Conservation (phyloP, 2,329 filamentous ascomycete species). For the Coniella lustricola region DNA sequence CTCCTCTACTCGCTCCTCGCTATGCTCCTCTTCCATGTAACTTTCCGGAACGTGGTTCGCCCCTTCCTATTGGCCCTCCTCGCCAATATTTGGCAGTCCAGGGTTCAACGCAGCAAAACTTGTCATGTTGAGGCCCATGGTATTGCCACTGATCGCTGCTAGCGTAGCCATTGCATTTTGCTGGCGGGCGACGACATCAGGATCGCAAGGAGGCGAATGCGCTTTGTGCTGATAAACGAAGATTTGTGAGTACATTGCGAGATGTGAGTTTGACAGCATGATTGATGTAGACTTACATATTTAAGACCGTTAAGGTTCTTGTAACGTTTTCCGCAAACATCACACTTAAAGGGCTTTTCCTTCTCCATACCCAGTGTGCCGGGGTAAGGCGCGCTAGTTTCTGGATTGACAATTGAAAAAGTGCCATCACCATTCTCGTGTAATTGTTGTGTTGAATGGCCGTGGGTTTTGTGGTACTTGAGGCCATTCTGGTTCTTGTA, state of each 20-base stretch:
- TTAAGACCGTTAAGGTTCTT: conserved; percentile 98
- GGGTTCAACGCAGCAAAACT: conserved; percentile 27
- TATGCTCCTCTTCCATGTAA: conserved; percentile 10
- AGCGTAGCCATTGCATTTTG: conserved; percentile 29
- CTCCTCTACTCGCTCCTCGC: conserved; percentile 8
- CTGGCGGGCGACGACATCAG: conserved; percentile 54
- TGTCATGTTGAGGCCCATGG: conserved; percentile 26
- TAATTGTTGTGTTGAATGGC: conserved; percentile 92
- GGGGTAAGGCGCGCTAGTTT: conserved; percentile 88
- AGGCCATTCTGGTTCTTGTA: conserved; percentile 99
- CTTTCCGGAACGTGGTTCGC: conserved; percentile 17
- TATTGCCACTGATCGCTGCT: conserved; percentile 23
- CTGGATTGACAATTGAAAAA: conserved; percentile 95
- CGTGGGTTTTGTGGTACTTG: conserved; percentile 83
- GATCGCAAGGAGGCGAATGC: conserved; percentile 84
- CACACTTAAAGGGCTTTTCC: conserved; percentile 97
- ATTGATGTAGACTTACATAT: conserved; percentile 54
- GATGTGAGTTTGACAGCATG: neutral
- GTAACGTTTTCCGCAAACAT: conserved; percentile 95
- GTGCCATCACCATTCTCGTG: conserved; percentile 96
- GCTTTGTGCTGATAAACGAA: conserved; percentile 54
- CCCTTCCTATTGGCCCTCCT: conserved; percentile 28
- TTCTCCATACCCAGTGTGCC: conserved; percentile 99
- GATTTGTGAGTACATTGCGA: too few relatives aligned
- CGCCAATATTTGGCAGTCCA: conserved; percentile 35